phyloP scores from a whole-genome alignment of 1,139 yeast genomes.

The Debaryomycetaceae sp. region DNA sequence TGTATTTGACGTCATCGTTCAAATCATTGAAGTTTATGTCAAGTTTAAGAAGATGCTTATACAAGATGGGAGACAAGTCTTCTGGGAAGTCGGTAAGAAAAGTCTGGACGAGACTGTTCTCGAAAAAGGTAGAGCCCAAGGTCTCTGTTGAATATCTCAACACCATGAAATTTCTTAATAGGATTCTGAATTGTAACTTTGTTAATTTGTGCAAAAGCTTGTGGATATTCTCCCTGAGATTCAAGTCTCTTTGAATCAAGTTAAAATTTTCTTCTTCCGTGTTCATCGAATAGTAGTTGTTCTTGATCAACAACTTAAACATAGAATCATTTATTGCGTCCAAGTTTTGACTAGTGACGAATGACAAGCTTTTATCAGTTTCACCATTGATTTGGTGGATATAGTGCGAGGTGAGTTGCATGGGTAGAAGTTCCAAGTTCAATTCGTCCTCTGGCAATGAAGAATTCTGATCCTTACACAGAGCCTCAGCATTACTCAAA shows the following conservation, averaged over 20 bases:
- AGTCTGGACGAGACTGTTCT: slow-evolving; percentile 13
- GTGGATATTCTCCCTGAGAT: slow-evolving; percentile 36
- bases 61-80: slow-evolving; percentile 32
- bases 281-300: slow-evolving; percentile 25
- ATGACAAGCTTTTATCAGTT: slow-evolving; percentile 34
- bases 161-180: slow-evolving; percentile 44
- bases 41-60: slow-evolving; percentile 26
- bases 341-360: slow-evolving; percentile 17
- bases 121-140: slow-evolving; percentile 26
- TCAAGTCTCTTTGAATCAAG: slow-evolving; percentile 41
- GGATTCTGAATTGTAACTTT: slow-evolving; percentile 35
- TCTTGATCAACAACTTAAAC: slow-evolving; percentile 30
- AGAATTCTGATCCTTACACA: slow-evolving; percentile 39
- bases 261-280: slow-evolving; percentile 21
- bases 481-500: slow-evolving; percentile 49
- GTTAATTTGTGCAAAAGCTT: slow-evolving; percentile 39
- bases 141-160: slow-evolving; percentile 40
- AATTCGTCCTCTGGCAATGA: slow-evolving; percentile 33
- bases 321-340: slow-evolving; percentile 27
- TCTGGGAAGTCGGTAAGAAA: slow-evolving; percentile 24
- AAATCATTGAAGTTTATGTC: slow-evolving; percentile 29
- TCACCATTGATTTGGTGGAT: slow-evolving; percentile 51
- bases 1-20: slow-evolving; percentile 11
- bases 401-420: slow-evolving; percentile 67
- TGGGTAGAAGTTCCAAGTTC: slow-evolving; percentile 55